A percentile compares a stretch with the other conserved stretches of the same genome.
phyloP scores from a whole-genome alignment of 2,329 filamentous ascomycete genomes.

The Fusarium sp. region DNA sequence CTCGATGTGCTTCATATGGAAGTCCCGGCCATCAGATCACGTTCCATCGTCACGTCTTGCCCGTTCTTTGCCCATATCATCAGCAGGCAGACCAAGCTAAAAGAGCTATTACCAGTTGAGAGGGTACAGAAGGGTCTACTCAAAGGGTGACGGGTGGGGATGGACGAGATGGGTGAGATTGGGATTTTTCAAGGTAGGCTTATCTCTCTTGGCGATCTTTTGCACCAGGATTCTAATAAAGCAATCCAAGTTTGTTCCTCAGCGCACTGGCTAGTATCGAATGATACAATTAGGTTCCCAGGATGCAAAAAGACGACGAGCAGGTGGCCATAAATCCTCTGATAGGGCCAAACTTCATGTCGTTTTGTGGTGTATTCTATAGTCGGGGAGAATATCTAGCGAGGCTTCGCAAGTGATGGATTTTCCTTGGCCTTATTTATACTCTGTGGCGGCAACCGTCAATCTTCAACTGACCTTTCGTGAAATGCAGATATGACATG shows the following conservation, averaged over 20 bases:
- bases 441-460: too few relatives aligned
- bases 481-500: too few relatives aligned
- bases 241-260: neutral
- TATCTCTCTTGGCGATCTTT: accelerated
- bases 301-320: neutral
- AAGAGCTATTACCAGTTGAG: neutral
- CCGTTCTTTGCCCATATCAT: slow-evolving; percentile 84
- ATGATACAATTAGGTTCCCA: neutral
- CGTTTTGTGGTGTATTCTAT: too few relatives aligned
- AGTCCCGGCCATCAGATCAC: slow-evolving; percentile 80
- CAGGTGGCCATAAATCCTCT: neutral
- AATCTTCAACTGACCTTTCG: too few relatives aligned
- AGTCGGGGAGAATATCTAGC: too few relatives aligned
- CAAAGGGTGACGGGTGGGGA: neutral
- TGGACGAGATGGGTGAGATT: neutral
- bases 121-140: neutral
- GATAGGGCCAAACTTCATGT: neutral
- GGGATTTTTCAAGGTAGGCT: slow-evolving; percentile 9
- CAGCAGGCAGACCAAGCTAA: slow-evolving; percentile 58
- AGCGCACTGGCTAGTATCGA: slow-evolving; percentile 1
- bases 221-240: neutral
- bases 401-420: too few relatives aligned
- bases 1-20: slow-evolving; percentile 81
- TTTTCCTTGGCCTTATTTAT: too few relatives aligned
- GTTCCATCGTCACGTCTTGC: neutral